Conservation (phyloP, 768 basidiomycete species). For the Hygrocybe punicea region DNA sequence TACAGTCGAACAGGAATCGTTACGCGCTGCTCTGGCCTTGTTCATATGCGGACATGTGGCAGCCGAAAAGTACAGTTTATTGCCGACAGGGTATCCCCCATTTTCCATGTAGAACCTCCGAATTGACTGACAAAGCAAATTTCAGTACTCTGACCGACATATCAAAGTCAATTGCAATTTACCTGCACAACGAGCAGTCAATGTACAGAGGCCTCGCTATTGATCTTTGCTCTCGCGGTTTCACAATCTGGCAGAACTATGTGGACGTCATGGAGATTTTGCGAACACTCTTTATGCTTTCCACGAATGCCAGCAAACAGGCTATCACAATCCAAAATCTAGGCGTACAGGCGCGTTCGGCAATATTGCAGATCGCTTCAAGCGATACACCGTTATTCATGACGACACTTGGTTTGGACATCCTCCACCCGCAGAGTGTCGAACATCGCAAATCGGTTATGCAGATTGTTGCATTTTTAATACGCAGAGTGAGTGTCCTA, state of each 20-base stretch:
- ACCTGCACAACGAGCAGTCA: constrained; percentile 70
- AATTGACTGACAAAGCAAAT: not conserved
- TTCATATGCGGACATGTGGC: constrained; percentile 83
- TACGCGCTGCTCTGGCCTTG: constrained; percentile 63
- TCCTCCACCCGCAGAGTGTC: constrained; percentile 69
- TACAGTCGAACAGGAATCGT: constrained; percentile 55
- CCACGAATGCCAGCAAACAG: constrained; percentile 72
- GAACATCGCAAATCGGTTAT: constrained; percentile 84
- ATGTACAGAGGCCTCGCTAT: constrained; percentile 71
- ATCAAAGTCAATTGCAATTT: constrained; percentile 75
- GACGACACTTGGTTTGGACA: constrained; percentile 88
- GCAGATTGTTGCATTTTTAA: constrained; percentile 90
- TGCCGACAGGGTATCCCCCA: constrained; percentile 61
- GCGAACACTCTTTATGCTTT: constrained; percentile 75
- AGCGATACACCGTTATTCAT: constrained; percentile 87
- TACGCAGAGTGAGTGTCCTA: constrained; percentile 63
- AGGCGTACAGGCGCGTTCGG: constrained; percentile 73
- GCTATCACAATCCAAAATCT: constrained; percentile 63
- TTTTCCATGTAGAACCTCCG: not conserved
- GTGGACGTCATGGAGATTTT: constrained; percentile 87
- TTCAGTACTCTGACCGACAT: constrained; percentile 75
- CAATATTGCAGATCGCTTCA: constrained; percentile 80
- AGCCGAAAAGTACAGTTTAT: constrained; percentile 69
- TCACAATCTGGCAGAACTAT: constrained; percentile 92
- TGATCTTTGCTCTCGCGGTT: constrained; percentile 88